phyloP scores from a whole-genome alignment of 805 yeast species.

The Metschnikowia shivogae region DNA sequence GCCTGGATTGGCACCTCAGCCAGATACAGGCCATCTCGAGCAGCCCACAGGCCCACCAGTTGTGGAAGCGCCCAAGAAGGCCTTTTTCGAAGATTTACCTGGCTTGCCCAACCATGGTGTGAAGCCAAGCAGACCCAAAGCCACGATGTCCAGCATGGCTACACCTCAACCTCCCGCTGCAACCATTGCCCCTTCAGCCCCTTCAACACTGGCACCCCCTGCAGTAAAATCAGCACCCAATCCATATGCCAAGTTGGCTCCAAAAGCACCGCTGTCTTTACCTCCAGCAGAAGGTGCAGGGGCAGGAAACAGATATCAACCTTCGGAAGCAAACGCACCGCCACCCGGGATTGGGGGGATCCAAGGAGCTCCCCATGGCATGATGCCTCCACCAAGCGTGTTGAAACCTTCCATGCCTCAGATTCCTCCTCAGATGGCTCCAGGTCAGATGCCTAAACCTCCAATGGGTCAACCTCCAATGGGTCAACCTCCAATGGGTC shows the following conservation, averaged over 20 bases:
- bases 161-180: slow-evolving; percentile 9
- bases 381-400: not conserved
- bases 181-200: slow-evolving; percentile 8
- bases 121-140: not conserved
- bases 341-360: not conserved
- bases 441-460: too few relatives aligned
- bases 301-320: slow-evolving; percentile 11
- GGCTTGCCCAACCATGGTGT: slow-evolving; percentile 24
- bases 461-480: too few relatives aligned
- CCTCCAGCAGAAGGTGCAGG: slow-evolving; percentile 1
- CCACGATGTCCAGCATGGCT: not conserved
- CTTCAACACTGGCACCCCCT: slow-evolving; percentile 13
- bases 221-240: slow-evolving; percentile 23
- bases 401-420: not conserved
- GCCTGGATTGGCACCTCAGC: not conserved
- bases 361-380: slow-evolving; percentile 1
- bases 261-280: slow-evolving; percentile 7
- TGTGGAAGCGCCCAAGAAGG: slow-evolving; percentile 21
- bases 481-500: too few relatives aligned
- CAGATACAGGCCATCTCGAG: not conserved
- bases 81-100: slow-evolving; percentile 62
- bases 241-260: slow-evolving; percentile 27
- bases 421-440: not conserved
- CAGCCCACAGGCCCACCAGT: not conserved
- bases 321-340: slow-evolving; percentile 2